These are phyloP conservation scores for Colletotrichum theobromicola DNA, from an alignment of 2,329 filamentous ascomycete species.

Conservation along the genomic window DNA sequence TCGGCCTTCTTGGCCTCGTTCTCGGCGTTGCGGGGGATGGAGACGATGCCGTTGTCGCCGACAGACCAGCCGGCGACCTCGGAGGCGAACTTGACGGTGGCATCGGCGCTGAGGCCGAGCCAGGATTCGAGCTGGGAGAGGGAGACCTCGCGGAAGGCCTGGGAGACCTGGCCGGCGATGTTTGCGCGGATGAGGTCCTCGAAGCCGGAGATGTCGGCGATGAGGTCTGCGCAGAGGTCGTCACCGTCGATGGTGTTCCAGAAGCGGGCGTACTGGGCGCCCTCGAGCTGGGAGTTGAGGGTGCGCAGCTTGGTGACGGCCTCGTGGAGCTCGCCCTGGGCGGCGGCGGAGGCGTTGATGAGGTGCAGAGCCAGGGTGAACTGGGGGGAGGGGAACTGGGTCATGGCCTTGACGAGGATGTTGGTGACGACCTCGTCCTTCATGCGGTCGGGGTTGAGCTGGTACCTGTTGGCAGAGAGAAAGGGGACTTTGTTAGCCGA, in stretches of 20 bases:
- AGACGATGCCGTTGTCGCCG: constrained; percentile 68
- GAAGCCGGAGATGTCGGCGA: constrained; percentile 92
- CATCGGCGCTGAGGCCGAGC: constrained; percentile 73
- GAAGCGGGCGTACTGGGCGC: constrained; percentile 89
- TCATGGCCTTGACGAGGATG: constrained; percentile 97
- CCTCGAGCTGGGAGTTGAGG: constrained; percentile 87
- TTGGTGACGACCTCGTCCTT: constrained; percentile 98
- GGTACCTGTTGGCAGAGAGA: constrained; percentile 70
- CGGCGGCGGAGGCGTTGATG: constrained; percentile 78
- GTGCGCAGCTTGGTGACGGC: constrained; percentile 86
- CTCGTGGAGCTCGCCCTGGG: constrained; percentile 79
- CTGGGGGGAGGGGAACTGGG: constrained; percentile 94
- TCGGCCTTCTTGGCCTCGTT: constrained; percentile 97
- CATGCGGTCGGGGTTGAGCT: constrained; percentile 98
- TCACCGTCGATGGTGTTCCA: constrained; percentile 93
- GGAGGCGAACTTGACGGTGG: constrained; percentile 77
- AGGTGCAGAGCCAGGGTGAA: constrained; percentile 95
- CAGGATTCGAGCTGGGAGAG: constrained; percentile 73
- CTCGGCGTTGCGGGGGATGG: constrained; percentile 90
- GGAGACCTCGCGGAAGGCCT: constrained; percentile 77
- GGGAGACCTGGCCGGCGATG: constrained; percentile 86
- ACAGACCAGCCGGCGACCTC: constrained; percentile 90
- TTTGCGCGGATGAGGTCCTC: constrained; percentile 91
- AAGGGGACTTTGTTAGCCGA: constrained; percentile 9
- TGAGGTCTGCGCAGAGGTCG: constrained; percentile 93